A percentile compares a stretch with the other conserved stretches of the same genome.
Conservation (phyloP, 257 asterid genomes). For the Forsythia viridissima region DNA sequence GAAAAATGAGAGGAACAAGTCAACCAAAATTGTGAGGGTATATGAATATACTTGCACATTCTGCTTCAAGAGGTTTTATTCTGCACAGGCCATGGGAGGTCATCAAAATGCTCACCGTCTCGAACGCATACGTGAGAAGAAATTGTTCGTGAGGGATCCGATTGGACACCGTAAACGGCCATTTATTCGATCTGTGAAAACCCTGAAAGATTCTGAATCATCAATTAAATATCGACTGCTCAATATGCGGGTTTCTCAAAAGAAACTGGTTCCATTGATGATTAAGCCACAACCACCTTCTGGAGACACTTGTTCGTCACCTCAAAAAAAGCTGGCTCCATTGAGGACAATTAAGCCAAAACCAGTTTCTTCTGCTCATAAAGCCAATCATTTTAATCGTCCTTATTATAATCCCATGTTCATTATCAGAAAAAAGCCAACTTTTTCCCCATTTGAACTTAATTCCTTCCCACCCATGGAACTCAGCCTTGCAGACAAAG, state of each 20-base stretch:
- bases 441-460: slow-evolving; percentile 3
- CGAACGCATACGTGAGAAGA: slow-evolving; percentile 49
- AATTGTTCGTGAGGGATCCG: slow-evolving; percentile 37
- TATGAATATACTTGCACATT: slow-evolving; percentile 59
- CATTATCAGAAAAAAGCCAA: not conserved
- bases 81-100: slow-evolving; percentile 65
- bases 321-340: not conserved
- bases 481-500: slow-evolving; percentile 32
- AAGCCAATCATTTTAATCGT: not conserved
- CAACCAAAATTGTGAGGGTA: slow-evolving; percentile 35
- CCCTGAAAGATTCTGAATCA: not conserved
- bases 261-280: not conserved
- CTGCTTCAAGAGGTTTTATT: slow-evolving; percentile 54
- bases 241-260: slow-evolving; percentile 13
- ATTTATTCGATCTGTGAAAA: slow-evolving; percentile 30
- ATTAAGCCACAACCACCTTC: not conserved
- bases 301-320: not conserved
- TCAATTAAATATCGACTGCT: not conserved
- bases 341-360: not conserved
- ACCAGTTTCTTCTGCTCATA: not conserved
- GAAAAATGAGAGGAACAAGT: slow-evolving; percentile 31
- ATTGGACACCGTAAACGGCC: slow-evolving; percentile 44
- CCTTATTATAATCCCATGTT: not conserved
- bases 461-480: slow-evolving; percentile 37
- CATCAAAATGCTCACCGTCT: slow-evolving; percentile 53